A percentile compares a stretch with the other conserved stretches of the same genome.
phyloP scores from a whole-genome alignment of 257 asterid genomes.

The Forsythia suspensa region DNA sequence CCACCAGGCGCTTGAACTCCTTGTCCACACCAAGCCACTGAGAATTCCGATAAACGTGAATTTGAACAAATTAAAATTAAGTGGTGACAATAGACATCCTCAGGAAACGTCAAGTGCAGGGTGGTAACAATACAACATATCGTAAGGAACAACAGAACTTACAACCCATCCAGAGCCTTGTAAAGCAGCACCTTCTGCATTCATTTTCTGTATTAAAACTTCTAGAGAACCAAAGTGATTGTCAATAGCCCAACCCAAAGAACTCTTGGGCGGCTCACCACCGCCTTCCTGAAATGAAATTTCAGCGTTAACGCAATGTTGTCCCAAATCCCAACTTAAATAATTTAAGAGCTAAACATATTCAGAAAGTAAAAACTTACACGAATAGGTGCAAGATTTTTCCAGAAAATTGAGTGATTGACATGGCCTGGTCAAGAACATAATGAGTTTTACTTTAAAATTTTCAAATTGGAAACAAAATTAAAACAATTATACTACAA shows the following conservation, averaged over 20 bases:
- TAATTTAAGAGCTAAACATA: background rate
- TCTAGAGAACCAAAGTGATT: conserved; percentile 66
- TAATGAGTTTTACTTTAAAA: background rate
- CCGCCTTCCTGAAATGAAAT: conserved; percentile 66
- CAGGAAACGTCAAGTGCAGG: background rate
- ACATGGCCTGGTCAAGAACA: conserved; percentile 54
- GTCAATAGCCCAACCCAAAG: conserved; percentile 69
- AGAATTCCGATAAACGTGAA: background rate
- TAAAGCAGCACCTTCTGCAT: conserved; percentile 79
- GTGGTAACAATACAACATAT: background rate
- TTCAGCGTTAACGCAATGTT: background rate
- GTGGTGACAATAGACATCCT: background rate
- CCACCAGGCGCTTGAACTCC: conserved; percentile 59
- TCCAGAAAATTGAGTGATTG: conserved; percentile 88
- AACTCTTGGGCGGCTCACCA: conserved; percentile 75
- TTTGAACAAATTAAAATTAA: background rate
- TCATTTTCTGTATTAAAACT: conserved; percentile 62
- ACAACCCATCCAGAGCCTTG: conserved; percentile 98
- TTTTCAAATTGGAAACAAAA: background rate
- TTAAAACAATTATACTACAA: background rate
- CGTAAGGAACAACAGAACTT: conserved; percentile 17
- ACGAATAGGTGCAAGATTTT: conserved; percentile 66
- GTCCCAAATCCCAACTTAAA: background rate
- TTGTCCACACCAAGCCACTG: conserved; percentile 85
- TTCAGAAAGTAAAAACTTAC: conserved; percentile 35